A percentile compares a stretch with the other conserved stretches of the same genome.
Conservation (phyloP, 352 stramenopile genomes). For the Phytophthora sansomeana region DNA sequence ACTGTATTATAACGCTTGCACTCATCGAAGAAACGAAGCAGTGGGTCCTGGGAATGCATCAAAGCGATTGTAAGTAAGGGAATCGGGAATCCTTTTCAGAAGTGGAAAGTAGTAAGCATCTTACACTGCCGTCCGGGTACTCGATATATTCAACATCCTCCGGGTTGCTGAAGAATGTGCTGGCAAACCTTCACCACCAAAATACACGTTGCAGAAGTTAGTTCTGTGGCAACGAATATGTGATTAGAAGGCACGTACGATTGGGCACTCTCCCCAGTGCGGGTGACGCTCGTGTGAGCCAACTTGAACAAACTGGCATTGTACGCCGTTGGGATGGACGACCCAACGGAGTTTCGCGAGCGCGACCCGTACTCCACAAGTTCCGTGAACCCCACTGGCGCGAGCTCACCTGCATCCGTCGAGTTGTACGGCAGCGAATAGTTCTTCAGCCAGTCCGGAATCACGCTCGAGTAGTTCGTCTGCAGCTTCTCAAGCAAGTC, state of each 20-base stretch:
- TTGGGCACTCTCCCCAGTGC: slow-evolving; percentile 59
- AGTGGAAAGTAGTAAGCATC: not conserved
- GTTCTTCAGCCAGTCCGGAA: slow-evolving; percentile 62
- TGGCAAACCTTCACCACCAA: slow-evolving; percentile 50
- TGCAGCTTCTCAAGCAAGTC: slow-evolving; percentile 54
- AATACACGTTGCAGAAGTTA: not conserved
- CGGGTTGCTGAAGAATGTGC: slow-evolving; percentile 68
- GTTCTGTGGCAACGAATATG: not conserved
- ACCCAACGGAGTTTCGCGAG: slow-evolving; percentile 29
- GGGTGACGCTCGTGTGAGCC: slow-evolving; percentile 59
- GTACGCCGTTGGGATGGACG: slow-evolving; percentile 32
- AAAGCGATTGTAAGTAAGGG: not conserved
- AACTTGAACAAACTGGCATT: slow-evolving; percentile 51
- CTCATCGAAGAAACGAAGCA: slow-evolving; percentile 78
- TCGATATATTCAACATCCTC: slow-evolving; percentile 58
- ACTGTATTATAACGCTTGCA: slow-evolving; percentile 61
- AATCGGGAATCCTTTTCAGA: not conserved
- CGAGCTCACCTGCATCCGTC: slow-evolving; percentile 47
- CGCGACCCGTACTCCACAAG: slow-evolving; percentile 47
- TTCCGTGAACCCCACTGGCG: slow-evolving; percentile 38
- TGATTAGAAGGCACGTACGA: slow-evolving; percentile 36
- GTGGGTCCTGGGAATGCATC: slow-evolving; percentile 40
- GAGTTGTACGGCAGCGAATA: slow-evolving; percentile 74
- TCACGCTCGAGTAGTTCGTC: slow-evolving; percentile 36
- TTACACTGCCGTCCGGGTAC: slow-evolving; percentile 51